phyloP scores from a whole-genome alignment of 2,329 filamentous ascomycete genomes.

The Apiospora hydei region DNA sequence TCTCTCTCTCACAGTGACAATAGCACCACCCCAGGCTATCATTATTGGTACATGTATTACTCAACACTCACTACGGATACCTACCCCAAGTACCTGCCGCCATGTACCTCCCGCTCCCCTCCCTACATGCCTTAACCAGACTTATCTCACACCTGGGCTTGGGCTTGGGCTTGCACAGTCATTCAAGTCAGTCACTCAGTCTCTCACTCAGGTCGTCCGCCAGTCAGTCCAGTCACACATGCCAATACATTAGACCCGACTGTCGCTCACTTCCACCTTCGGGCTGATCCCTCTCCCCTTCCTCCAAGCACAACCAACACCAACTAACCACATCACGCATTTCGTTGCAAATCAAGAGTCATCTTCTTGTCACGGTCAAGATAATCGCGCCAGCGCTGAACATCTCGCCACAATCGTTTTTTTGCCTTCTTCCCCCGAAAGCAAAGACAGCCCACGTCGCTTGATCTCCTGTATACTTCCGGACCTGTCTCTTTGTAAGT shows the following conservation, averaged over 20 bases:
- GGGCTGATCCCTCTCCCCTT: conserved; percentile 43
- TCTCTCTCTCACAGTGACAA: not conserved
- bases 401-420: conserved; percentile 44
- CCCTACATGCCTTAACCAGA: not conserved
- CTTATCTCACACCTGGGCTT: conserved; percentile 7
- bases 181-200: not conserved
- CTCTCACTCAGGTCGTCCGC: not conserved
- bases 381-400: conserved; percentile 61
- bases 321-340: conserved; percentile 45
- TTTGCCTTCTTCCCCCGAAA: conserved; percentile 38
- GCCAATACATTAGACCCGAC: conserved; percentile 35
- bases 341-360: conserved; percentile 58
- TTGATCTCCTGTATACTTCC: conserved; percentile 38
- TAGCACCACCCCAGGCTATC: conserved; percentile 17
- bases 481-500: conserved; percentile 45
- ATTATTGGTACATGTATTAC: not conserved
- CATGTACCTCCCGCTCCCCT: not conserved
- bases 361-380: conserved; percentile 66
- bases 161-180: conserved; percentile 6
- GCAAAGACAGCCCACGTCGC: conserved; percentile 31
- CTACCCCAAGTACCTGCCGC: conserved; percentile 9
- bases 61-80: not conserved
- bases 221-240: conserved; percentile 21
- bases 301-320: conserved; percentile 59
- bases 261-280: conserved; percentile 46